Percentiles rank a stretch among this genome's conserved stretches.
phyloP scores from a whole-genome alignment of 371 early-diverging fungal species.

The Dinochytrium kinnereticum region DNA sequence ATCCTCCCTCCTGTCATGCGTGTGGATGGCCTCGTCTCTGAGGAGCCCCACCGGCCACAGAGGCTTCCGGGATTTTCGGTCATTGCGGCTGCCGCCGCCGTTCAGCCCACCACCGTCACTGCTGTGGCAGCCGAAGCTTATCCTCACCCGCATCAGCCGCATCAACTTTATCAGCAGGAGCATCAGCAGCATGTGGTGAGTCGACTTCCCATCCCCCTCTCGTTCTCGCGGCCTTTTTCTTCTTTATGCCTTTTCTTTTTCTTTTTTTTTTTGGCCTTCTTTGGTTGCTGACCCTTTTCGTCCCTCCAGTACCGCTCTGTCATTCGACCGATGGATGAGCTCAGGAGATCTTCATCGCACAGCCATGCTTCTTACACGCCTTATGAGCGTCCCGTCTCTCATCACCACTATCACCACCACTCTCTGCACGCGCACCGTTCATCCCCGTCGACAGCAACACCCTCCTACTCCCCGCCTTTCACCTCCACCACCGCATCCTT shows the following conservation, averaged over 20 bases:
- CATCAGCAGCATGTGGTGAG: not conserved
- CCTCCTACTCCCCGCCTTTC: not conserved
- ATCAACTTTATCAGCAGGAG: not conserved
- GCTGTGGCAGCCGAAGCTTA: too few relatives aligned
- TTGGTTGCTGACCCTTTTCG: not conserved
- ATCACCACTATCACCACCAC: not conserved
- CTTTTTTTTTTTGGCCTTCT: too few relatives aligned
- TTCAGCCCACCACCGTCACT: too few relatives aligned
- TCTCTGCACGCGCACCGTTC: not conserved
- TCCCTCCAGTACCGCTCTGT: not conserved
- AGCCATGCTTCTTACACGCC: too few relatives aligned
- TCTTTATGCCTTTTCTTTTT: not conserved
- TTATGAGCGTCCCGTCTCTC: too few relatives aligned
- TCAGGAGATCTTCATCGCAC: too few relatives aligned
- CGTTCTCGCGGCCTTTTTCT: not conserved
- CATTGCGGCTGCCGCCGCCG: not conserved
- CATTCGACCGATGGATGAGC: too few relatives aligned
- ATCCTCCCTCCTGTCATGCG: not conserved
- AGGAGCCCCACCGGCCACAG: not conserved
- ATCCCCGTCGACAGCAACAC: not conserved
- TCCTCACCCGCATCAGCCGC: not conserved
- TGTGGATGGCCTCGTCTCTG: not conserved
- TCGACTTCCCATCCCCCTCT: not conserved
- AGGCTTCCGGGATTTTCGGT: not conserved
- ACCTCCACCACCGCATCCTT: not conserved